phyloP scores from a whole-genome alignment of 176 grass and related monocot species.

The Triticum urartu region DNA sequence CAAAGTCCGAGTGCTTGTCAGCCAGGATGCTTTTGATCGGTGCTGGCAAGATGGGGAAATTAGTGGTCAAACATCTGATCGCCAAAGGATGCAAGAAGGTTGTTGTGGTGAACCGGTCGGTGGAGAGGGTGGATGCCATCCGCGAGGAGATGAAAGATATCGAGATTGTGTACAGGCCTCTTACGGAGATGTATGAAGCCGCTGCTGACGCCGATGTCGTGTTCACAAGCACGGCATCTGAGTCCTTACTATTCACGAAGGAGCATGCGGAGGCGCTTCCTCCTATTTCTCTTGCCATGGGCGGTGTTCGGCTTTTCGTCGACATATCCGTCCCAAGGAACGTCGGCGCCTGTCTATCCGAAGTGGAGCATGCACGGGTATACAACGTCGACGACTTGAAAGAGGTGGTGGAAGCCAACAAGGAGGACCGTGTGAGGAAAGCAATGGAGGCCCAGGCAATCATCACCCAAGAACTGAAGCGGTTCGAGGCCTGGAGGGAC shows the following conservation, averaged over 20 bases:
- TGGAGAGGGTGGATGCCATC: conserved; percentile 80
- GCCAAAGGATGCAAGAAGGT: conserved; percentile 88
- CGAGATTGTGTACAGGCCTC: conserved; percentile 73
- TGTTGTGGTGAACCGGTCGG: conserved; percentile 79
- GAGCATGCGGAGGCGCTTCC: conserved; percentile 54
- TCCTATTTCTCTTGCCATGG: conserved; percentile 47
- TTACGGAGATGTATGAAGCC: conserved; percentile 69
- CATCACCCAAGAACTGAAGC: conserved; percentile 66
- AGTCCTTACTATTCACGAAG: conserved; percentile 66
- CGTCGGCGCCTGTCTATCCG: conserved; percentile 60
- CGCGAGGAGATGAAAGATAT: conserved; percentile 76
- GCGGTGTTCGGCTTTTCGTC: conserved; percentile 55
- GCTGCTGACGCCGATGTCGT: conserved; percentile 70
- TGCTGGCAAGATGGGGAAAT: conserved; percentile 88
- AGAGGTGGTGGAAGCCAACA: conserved; percentile 90
- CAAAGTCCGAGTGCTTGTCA: conserved; percentile 47
- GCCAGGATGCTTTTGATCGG: conserved; percentile 83
- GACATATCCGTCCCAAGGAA: conserved; percentile 93
- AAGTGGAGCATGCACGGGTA: conserved; percentile 38
- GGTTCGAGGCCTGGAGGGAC: conserved; percentile 85
- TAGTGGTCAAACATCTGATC: conserved; percentile 83
- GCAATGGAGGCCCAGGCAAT: conserved; percentile 80
- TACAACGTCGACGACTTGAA: conserved; percentile 91
- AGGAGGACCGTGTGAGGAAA: conserved; percentile 76
- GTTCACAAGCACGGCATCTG: conserved; percentile 83